Evolutionary conservation across 305 asterid genomes (phyloP), one percentile per base, ranked within the genome.

Genomic region (Ilex paraguariensis): DNA sequence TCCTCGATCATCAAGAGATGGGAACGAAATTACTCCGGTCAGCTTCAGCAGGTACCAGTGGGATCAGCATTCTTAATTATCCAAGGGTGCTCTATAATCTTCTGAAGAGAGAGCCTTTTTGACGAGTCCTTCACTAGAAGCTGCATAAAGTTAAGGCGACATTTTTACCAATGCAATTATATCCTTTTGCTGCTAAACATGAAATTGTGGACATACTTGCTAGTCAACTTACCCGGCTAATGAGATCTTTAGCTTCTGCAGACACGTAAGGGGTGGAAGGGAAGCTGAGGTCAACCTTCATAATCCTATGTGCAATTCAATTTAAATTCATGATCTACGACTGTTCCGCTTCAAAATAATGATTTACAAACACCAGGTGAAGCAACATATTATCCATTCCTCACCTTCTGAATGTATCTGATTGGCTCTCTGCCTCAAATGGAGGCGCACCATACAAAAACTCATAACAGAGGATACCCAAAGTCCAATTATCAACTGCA

Each of bases 401-500:
- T 33, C 63, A 91, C 98, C 98, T 87, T 80, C 66, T 80, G 67
- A 92, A 87, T 42, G 97, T 90, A 66, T 92, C 97, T 10, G 9
- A 65, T 72, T 87, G 96, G 79, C 81, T 84, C 73, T 87, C 87
- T 13, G 96, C 97, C 78, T 85, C 98, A 65, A 92, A 90, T 53
- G 97, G 98, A 68, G 98, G 96, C 56, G 56, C 83, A 15, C 97
- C 96, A 57, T 84, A 93, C 59, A 93, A 16, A 67, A 93, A 82
- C 70, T 93, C 98, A 62, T 81, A 90, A 82, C 97, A 90, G 30
- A 93, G 94, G 62, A 93, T 70, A 16, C 97, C 98, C 69, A 86
- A 61, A 32, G 98, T 90, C 97, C 97, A 93, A 67, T 93, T 93
- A 77, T 93, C 98, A 36, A 93, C 97, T 66, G 95, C 78, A 69